Evolutionary conservation across 805 yeast species (phyloP), one percentile per base, ranked within the genome.

Genomic region (Wickerhamomyces queroliae): DNA sequence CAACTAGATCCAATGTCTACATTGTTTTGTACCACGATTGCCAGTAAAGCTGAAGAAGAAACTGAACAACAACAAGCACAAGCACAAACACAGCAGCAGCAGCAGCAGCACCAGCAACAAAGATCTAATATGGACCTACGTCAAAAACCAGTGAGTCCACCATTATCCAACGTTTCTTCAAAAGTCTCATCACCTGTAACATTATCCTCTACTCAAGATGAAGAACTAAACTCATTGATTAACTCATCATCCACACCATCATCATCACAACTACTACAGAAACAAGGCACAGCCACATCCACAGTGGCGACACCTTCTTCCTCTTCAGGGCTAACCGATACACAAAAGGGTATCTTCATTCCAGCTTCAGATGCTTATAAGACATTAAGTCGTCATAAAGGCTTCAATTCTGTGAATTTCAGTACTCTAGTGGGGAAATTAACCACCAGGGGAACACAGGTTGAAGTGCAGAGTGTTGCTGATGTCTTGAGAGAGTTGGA

Each of bases 281-380:
- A 30, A 7, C n/a, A 28, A 19, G 33, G 23, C 4, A 11, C 23
- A 5, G 21, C 38, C 7, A 22, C 7, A 28, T 18, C 30, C 25
- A 23, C 25, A 28, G 25, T 23, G 11, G 10, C 8, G 13, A 21
- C 28, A 20, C 22, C 23, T 25, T 26, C 27, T 15, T 11, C 33
- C 10, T 20, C 23, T 7, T 12, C 24, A 3, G 8, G n/a, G n/a
- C n/a, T 15, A 13, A 5, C 18, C 4, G 19, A 20, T 12, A 13
- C 27, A 5, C 36, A 33, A 28, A 49, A 44, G 40, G 76, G 66
- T 36, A 74, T 78, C 52, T 89, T 78, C 48, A 86, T 89, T 35
- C 95, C 96, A 2, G 83, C 93, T 55, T 79, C 90, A 12, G 95
- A 89, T 52, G 96, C 96, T 0, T 89, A 87, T 63, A 83, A 81